These are phyloP conservation scores for Phytopythium aichiense DNA, from an alignment of 352 stramenopile species.

Conservation along the genomic window DNA sequence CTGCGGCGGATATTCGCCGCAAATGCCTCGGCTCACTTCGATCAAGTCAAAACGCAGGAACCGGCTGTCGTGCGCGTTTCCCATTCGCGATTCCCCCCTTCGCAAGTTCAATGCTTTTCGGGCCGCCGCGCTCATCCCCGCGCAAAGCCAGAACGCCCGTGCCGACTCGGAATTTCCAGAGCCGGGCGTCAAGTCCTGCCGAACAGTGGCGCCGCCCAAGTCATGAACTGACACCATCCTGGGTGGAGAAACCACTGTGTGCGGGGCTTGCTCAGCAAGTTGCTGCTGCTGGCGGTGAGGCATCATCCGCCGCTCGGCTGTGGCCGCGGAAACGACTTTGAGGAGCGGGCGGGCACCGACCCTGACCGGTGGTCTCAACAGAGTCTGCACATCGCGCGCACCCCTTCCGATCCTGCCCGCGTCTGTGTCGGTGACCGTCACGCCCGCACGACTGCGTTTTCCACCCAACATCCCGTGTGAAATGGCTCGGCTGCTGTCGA, in stretches of 20 bases:
- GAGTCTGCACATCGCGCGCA: too few species aligned
- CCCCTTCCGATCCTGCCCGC: too few species aligned
- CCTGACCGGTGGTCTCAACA: too few species aligned
- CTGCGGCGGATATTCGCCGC: not conserved
- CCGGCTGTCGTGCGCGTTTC: not conserved
- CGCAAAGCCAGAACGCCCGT: not conserved
- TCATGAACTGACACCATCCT: not conserved
- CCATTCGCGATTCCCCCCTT: not conserved
- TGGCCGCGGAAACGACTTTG: not conserved
- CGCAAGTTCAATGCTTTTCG: not conserved
- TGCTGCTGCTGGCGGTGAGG: not conserved
- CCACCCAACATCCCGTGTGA: too few species aligned
- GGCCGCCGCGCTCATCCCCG: not conserved
- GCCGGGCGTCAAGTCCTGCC: not conserved
- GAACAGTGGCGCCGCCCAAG: not conserved
- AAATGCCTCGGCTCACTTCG: too few species aligned
- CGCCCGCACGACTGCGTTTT: too few species aligned
- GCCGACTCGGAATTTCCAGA: not conserved
- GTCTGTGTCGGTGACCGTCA: too few species aligned
- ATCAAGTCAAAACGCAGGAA: not conserved
- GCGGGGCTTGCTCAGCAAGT: not conserved
- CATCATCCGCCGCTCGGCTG: not conserved
- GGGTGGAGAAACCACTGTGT: not conserved
- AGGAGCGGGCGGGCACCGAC: not conserved
- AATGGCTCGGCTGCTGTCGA: too few species aligned